Conservation (phyloP, 805 yeast species). For the Candida pseudoglaebosa region DNA sequence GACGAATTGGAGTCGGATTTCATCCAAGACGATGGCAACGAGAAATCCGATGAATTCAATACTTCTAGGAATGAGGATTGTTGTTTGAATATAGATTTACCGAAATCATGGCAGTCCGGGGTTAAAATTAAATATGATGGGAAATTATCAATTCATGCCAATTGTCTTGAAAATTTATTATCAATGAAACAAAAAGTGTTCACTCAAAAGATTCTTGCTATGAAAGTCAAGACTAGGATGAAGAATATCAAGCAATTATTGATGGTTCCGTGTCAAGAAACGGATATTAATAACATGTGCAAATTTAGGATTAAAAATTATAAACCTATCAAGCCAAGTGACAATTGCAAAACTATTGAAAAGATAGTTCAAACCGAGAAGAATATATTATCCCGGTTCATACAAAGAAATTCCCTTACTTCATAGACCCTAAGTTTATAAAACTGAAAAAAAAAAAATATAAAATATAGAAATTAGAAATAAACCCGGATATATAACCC, state of each 20-base stretch:
- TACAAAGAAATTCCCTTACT: slow-evolving; percentile 8
- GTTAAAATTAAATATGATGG: slow-evolving; percentile 40
- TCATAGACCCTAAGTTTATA: no score
- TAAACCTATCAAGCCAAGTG: slow-evolving; percentile 8
- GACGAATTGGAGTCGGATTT: no score
- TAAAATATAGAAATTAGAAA: no score
- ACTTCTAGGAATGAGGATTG: slow-evolving; percentile 10
- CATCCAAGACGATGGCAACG: slow-evolving; percentile 17
- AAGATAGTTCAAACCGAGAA: slow-evolving; percentile 24
- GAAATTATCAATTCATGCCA: slow-evolving; percentile 40
- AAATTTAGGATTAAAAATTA: slow-evolving; percentile 20
- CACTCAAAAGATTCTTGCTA: slow-evolving; percentile 16
- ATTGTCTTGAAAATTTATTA: slow-evolving; percentile 30
- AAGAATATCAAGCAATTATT: slow-evolving; percentile 17
- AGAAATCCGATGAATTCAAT: slow-evolving; percentile 15
- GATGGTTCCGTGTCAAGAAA: slow-evolving; percentile 10
- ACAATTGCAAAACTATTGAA: slow-evolving; percentile 12
- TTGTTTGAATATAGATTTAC: slow-evolving; percentile 19
- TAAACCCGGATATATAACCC: no score
- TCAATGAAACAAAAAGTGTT: slow-evolving; percentile 26
- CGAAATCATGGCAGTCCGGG: slow-evolving; percentile 42
- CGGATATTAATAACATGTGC: slow-evolving; percentile 23
- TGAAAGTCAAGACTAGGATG: slow-evolving; percentile 17
- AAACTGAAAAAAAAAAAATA: no score
- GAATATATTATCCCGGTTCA: slow-evolving; percentile 16